Percentiles rank a stretch among this genome's conserved stretches.
These are phyloP conservation scores for Leishmania lainsoni DNA, from an alignment of 208 protist genomes.

Conservation along the genomic window DNA sequence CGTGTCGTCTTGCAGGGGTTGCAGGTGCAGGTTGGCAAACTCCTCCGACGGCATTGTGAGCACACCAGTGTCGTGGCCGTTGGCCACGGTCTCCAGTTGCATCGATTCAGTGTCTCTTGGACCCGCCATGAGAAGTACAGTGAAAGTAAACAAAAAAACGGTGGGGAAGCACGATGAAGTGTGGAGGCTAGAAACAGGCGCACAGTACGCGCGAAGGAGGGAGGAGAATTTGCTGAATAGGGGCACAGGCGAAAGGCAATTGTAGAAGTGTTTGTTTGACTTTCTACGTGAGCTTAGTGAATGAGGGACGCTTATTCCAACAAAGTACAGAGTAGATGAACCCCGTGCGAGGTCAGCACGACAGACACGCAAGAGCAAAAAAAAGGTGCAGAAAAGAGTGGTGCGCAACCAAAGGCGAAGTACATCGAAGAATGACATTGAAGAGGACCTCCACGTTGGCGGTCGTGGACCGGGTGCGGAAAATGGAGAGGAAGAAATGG, in stretches of 20 bases:
- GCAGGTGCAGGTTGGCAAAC: constrained; percentile 61
- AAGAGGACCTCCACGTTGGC: neutral
- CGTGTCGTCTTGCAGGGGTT: constrained; percentile 84
- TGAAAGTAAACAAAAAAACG: neutral
- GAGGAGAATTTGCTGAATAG: neutral
- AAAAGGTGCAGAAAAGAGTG: neutral
- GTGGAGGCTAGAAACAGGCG: neutral
- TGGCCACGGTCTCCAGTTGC: neutral
- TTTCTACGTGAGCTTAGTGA: neutral
- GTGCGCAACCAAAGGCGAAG: neutral
- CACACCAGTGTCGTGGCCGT: neutral
- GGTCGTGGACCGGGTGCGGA: neutral
- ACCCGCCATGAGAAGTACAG: constrained; percentile 3
- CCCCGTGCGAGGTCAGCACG: neutral
- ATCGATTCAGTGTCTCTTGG: neutral
- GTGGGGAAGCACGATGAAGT: neutral
- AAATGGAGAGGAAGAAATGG: neutral
- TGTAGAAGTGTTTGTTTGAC: neutral
- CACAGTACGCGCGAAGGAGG: neutral
- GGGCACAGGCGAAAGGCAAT: neutral
- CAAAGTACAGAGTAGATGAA: neutral
- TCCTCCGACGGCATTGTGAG: constrained; percentile 73
- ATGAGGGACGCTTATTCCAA: neutral
- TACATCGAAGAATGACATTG: neutral
- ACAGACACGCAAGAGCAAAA: neutral